These are phyloP conservation scores for Heliamphora pulchella DNA, from an alignment of 179 eudicot genomes.

Conservation along the genomic window DNA sequence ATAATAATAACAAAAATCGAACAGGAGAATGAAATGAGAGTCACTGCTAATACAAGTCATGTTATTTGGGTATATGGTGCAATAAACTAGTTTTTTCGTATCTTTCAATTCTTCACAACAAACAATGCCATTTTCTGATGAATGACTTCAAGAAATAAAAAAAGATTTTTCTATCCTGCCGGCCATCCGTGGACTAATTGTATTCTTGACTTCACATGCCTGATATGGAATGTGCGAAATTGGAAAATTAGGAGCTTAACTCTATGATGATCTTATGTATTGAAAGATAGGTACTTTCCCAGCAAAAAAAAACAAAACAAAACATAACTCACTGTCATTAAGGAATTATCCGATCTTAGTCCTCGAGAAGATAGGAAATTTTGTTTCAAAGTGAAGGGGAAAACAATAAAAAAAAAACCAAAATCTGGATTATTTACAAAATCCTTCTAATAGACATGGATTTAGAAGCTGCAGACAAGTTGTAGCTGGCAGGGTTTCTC, in stretches of 20 bases:
- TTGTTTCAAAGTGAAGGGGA: neutral
- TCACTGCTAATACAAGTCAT: neutral
- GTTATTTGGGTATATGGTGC: neutral
- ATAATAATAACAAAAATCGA: neutral
- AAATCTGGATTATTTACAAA: slow-evolving; percentile 2
- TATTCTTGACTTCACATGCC: neutral
- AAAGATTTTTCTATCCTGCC: neutral
- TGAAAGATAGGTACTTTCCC: neutral
- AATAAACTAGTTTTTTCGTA: neutral
- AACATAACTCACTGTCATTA: neutral
- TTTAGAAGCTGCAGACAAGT: slow-evolving; percentile 10
- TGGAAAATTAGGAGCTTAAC: neutral
- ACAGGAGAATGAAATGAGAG: neutral
- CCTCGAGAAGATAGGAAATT: neutral
- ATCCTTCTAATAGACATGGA: neutral
- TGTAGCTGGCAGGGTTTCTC: neutral
- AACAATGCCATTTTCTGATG: neutral
- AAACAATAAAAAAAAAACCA: neutral
- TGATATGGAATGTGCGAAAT: neutral
- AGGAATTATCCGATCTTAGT: neutral
- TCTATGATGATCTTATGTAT: neutral
- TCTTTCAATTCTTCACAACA: slow-evolving; percentile 1
- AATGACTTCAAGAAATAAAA: neutral
- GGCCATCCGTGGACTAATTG: neutral
- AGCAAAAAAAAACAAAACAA: too few species aligned